Evolutionary conservation across 2,329 filamentous ascomycete genomes (phyloP), one percentile per base, ranked within the genome.

Genomic region (Cryoendolithus antarcticus): DNA sequence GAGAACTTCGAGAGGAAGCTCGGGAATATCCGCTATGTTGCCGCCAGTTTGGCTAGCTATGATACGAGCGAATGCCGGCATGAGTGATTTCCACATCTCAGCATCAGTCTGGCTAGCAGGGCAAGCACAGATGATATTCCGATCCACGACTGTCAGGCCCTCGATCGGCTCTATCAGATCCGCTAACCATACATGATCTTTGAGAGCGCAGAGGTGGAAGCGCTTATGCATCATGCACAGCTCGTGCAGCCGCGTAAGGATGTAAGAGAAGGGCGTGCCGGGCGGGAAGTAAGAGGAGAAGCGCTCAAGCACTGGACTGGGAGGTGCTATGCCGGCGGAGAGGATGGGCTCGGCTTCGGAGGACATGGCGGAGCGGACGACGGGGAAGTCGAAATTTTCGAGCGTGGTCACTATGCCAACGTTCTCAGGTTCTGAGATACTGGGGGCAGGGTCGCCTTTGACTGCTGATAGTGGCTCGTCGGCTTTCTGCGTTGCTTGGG

Each of bases 261-360:
- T 77, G 54, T 86, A 94, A 46, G 78, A 81, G 49, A 96, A 82
- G 0, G 88, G 85, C 0, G 84, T 88, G 4, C 74, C 72, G 0
- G 77, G 73, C 1, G 88, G 85, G 51, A 94, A 94, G 55, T 89
- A 91, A 2, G 74, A 72, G 1, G 82, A 72, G 55, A 96, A 91
- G 6, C 75, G 72, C 54, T 91, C 76, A 28, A 94, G 66, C 2
- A 86, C 70, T 19, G 70, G 59, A 1, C 75, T 68, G 0, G 86
- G 83, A 3, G 89, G 84, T 35, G 80, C 70, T 30, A 96, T 69
- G 15, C 82, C 84, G 1, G 86, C 89, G 2, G 72, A 69, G 33
- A 65, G 64, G 37, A 96, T 72, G 4, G 81, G 77, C 19, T 74
- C 66, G 2, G 82, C 72, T 2, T 85, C 74, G 1, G 62, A 59